Percentiles rank a stretch among this genome's conserved stretches.
phyloP scores from a whole-genome alignment of 768 basidiomycete species.

The Leccinum barrowsii region DNA sequence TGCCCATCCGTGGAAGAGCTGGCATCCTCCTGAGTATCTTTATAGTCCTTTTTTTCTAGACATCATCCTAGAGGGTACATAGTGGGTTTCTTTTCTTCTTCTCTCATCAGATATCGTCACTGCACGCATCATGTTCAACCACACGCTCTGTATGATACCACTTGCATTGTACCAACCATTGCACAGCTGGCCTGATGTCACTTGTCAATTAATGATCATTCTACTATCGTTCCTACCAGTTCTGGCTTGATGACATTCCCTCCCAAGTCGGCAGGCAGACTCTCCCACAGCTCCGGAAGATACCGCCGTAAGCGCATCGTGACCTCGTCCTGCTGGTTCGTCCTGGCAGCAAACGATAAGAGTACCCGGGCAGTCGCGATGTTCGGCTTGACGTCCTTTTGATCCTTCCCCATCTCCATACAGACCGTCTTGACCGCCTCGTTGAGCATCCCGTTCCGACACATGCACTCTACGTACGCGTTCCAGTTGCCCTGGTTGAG shows the following conservation, averaged over 20 bases:
- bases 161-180: slow-evolving; percentile 22
- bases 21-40: slow-evolving; percentile 34
- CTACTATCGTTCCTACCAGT: slow-evolving; percentile 1
- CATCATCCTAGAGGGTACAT: slow-evolving; percentile 26
- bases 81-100: slow-evolving; percentile 39
- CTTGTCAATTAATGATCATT: slow-evolving; percentile 13
- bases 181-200: slow-evolving; percentile 13
- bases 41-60: slow-evolving; percentile 21
- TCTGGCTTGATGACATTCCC: slow-evolving; percentile 21
- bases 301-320: slow-evolving; percentile 42
- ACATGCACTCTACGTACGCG: slow-evolving; percentile 82
- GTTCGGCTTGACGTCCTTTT: slow-evolving; percentile 45
- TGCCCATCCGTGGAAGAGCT: slow-evolving; percentile 84
- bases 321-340: slow-evolving; percentile 43
- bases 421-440: slow-evolving; percentile 67
- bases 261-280: slow-evolving; percentile 20
- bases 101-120: slow-evolving; percentile 45
- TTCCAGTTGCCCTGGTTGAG: slow-evolving; percentile 75
- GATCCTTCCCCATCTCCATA: slow-evolving; percentile 51
- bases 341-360: slow-evolving; percentile 47
- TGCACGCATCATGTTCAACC: slow-evolving; percentile 60
- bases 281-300: slow-evolving; percentile 36
- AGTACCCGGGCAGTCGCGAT: slow-evolving; percentile 33
- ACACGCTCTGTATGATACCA: slow-evolving; percentile 41
- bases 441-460: slow-evolving; percentile 59